A percentile compares a stretch with the other conserved stretches of the same genome.
phyloP scores from a whole-genome alignment of 108 stramenopile species.

The Parietichytrium sp. region DNA sequence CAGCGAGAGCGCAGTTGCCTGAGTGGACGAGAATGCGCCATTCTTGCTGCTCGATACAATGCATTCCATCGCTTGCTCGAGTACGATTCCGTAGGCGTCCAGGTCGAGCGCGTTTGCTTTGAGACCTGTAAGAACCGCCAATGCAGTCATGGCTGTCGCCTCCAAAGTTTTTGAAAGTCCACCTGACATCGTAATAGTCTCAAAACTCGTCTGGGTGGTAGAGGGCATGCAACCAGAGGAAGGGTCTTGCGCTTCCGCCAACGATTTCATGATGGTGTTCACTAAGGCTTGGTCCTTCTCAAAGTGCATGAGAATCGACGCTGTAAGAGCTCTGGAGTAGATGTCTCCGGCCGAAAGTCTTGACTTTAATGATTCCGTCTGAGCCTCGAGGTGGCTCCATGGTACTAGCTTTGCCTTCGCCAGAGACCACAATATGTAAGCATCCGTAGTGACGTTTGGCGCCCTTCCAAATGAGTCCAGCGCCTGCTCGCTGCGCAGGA shows the following conservation, averaged over 20 bases:
- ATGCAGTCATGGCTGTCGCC: neutral
- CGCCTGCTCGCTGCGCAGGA: neutral
- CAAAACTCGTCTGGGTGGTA: neutral
- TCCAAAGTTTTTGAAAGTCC: too few species aligned
- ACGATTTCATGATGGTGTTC: neutral
- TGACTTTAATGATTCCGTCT: neutral
- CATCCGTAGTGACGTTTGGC: neutral
- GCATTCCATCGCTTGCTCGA: neutral
- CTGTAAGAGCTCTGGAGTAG: neutral
- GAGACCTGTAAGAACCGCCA: slow-evolving; percentile 4
- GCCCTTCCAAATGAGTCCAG: neutral
- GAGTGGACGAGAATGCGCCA: neutral
- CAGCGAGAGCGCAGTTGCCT: neutral
- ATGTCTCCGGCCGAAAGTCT: neutral
- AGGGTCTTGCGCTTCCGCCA: neutral
- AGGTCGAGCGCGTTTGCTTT: too few species aligned
- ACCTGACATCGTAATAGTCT: neutral
- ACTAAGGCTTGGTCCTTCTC: neutral
- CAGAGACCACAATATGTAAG: neutral
- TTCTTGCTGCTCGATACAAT: neutral
- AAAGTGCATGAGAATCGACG: neutral
- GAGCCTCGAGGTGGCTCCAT: neutral
- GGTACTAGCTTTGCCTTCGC: neutral
- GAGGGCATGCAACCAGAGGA: neutral
- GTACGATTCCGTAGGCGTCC: neutral